phyloP scores from a whole-genome alignment of 768 basidiomycete genomes.

The Trametes meyenii region DNA sequence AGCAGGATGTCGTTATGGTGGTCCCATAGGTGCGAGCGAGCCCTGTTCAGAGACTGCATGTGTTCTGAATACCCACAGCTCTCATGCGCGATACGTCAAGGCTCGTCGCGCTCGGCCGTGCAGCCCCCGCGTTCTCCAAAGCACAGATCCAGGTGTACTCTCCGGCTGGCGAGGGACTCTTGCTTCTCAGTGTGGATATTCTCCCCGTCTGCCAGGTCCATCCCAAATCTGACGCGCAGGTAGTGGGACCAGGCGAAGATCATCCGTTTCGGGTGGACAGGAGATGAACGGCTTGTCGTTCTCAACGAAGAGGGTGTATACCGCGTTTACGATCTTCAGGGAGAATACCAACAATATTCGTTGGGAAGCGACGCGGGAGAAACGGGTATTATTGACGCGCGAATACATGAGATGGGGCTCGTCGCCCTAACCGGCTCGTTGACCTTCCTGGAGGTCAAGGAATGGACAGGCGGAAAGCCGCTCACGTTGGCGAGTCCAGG shows the following conservation, averaged over 20 bases:
- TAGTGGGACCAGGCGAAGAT: constrained; percentile 93
- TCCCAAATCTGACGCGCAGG: constrained; percentile 5
- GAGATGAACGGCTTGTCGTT: constrained; percentile 79
- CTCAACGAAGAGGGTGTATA: constrained; percentile 93
- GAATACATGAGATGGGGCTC: constrained; percentile 83
- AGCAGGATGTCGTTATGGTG: constrained; percentile 83
- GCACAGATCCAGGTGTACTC: constrained; percentile 89
- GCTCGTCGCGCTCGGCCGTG: constrained; percentile 68
- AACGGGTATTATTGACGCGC: constrained; percentile 81
- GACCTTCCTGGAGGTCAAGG: constrained; percentile 82
- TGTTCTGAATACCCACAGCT: constrained; percentile 49
- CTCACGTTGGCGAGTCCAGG: constrained; percentile 74
- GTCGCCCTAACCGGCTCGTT: constrained; percentile 82
- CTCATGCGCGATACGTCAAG: constrained; percentile 86
- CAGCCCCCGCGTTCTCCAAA: constrained; percentile 60
- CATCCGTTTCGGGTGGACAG: constrained; percentile 81
- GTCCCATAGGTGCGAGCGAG: constrained; percentile 74
- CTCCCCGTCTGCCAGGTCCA: neutral
- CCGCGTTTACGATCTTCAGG: constrained; percentile 85
- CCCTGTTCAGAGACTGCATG: neutral
- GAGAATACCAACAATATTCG: constrained; percentile 84
- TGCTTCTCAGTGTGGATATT: constrained; percentile 73
- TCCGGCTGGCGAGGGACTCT: constrained; percentile 73
- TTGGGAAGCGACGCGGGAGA: constrained; percentile 83
- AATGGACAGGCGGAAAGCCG: constrained; percentile 81